A percentile compares a stretch with the other conserved stretches of the same genome.
These are phyloP conservation scores for Candida nemodendra DNA, from an alignment of 805 yeast species.

Conservation along the genomic window DNA sequence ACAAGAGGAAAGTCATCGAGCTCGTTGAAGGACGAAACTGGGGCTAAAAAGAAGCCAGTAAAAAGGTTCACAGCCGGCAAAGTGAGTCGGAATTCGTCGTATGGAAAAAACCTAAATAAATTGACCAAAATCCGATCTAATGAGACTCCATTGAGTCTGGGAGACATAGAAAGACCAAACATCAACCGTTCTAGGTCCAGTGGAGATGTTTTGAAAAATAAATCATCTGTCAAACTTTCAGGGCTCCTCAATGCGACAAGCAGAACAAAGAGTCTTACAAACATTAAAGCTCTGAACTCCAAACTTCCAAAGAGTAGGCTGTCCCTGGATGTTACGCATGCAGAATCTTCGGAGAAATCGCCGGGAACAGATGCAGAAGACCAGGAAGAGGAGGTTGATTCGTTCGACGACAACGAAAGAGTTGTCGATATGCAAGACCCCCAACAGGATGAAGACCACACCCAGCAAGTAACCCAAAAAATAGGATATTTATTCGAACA, in stretches of 20 bases:
- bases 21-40: constrained; percentile 27
- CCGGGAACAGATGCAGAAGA: constrained; percentile 18
- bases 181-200: constrained; percentile 26
- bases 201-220: constrained; percentile 23
- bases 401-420: constrained; percentile 37
- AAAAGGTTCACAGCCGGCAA: constrained; percentile 36
- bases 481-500: neutral
- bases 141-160: constrained; percentile 19
- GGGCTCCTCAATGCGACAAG: constrained; percentile 4
- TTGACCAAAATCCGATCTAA: constrained; percentile 31
- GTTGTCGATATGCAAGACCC: constrained; percentile 20
- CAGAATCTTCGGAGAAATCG: constrained; percentile 19
- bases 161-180: constrained; percentile 23
- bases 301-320: constrained; percentile 18
- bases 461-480: neutral
- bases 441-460: neutral
- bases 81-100: constrained; percentile 33
- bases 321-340: constrained; percentile 26
- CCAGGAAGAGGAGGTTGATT: constrained; percentile 41
- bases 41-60: constrained; percentile 25
- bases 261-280: constrained; percentile 28
- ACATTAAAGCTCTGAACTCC: constrained; percentile 25
- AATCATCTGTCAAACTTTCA: constrained; percentile 18
- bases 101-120: constrained; percentile 34
- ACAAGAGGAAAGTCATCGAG: constrained; percentile 27